phyloP scores from a whole-genome alignment of 257 asterid genomes.

The Coffea canephora region DNA sequence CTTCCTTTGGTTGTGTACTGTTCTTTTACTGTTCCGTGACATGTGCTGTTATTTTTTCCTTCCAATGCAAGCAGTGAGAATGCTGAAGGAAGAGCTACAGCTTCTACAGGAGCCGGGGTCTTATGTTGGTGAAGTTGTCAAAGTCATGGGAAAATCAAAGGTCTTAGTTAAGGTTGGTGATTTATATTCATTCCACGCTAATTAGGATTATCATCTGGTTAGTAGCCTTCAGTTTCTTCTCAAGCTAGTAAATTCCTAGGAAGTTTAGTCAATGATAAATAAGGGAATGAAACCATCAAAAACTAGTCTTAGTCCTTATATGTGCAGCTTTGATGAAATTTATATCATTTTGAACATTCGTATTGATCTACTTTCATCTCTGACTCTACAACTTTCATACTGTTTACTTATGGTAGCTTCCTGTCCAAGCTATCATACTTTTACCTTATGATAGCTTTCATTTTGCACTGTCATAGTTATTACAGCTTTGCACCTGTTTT shows the following conservation, averaged over 20 bases:
- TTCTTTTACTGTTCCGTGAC: not conserved
- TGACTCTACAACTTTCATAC: not conserved
- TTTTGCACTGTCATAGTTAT: not conserved
- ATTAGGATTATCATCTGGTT: not conserved
- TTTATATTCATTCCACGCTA: not conserved
- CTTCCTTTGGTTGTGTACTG: not conserved
- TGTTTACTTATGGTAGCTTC: not conserved
- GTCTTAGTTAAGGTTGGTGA: conserved; percentile 82
- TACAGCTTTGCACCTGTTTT: not conserved
- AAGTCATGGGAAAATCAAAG: conserved; percentile 96
- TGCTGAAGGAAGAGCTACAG: conserved; percentile 89
- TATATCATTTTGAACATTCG: not conserved
- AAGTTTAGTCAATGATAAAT: not conserved
- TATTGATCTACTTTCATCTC: not conserved
- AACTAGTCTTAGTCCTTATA: not conserved
- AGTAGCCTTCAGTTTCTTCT: not conserved
- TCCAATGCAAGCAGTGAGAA: conserved; percentile 47
- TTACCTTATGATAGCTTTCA: not conserved
- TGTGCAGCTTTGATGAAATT: not conserved
- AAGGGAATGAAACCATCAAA: not conserved
- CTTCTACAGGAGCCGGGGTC: conserved; percentile 97
- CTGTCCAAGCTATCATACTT: too few species aligned
- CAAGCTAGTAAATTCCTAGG: not conserved
- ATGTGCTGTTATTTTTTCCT: not conserved
- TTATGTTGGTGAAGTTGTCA: conserved; percentile 96